Evolutionary conservation across 805 yeast genomes (phyloP).

Genomic region (Candida boidinii): DNA sequence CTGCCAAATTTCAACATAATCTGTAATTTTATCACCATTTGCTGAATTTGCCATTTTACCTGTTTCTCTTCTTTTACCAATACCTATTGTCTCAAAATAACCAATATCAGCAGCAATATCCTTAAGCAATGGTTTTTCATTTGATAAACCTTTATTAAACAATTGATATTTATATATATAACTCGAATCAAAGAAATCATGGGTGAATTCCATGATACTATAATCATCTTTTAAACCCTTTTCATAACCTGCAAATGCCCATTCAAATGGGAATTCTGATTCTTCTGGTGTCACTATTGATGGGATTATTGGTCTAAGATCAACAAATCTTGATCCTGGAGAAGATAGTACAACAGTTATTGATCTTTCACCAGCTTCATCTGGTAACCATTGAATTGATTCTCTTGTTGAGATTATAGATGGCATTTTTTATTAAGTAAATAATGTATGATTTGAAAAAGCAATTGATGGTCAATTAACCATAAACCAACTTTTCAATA

Average conservation of each 20-base stretch:
- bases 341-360: conserved; percentile 41
- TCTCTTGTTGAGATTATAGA: conserved; percentile 36
- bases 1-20: conserved; percentile 49
- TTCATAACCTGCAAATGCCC: conserved; percentile 50
- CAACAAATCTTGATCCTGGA: conserved; percentile 37
- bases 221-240: conserved; percentile 16
- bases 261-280: conserved; percentile 39
- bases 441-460: too few relatives aligned
- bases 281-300: conserved; percentile 22
- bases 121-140: conserved; percentile 5
- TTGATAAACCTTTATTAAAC: conserved; percentile 6
- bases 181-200: conserved; percentile 32
- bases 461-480: too few relatives aligned
- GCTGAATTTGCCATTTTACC: conserved; percentile 40
- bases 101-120: conserved; percentile 35
- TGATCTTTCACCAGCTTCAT: conserved; percentile 32
- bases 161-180: conserved; percentile 18
- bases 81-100: conserved; percentile 28
- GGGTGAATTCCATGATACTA: conserved; percentile 27
- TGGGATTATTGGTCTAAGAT: conserved; percentile 31
- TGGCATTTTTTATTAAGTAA: conserved; percentile 1
- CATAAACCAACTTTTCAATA: too few relatives aligned
- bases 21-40: conserved; percentile 28
- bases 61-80: conserved; percentile 38
- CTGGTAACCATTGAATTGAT: conserved; percentile 43